These are phyloP conservation scores for Neurospora sp. DNA, from an alignment of 2,329 filamentous ascomycete species.

Conservation along the genomic window DNA sequence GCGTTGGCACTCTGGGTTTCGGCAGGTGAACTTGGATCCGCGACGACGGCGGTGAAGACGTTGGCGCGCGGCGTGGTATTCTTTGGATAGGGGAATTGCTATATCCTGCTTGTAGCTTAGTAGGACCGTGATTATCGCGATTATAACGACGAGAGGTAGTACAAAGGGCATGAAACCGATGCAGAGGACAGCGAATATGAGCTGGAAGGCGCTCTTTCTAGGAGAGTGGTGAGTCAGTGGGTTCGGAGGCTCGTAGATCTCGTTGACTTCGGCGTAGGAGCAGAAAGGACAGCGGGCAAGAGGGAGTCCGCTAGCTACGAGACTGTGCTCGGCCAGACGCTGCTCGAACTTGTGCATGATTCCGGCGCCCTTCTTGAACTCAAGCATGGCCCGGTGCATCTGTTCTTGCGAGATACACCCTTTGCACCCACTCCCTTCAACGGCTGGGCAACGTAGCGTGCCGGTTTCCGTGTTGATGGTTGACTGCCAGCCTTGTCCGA, in stretches of 20 bases:
- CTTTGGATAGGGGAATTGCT: constrained; percentile 29
- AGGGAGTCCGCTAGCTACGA: constrained; percentile 63
- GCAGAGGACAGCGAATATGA: constrained; percentile 41
- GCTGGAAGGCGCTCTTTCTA: constrained; percentile 33
- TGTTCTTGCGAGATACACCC: constrained; percentile 64
- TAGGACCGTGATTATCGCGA: constrained; percentile 24
- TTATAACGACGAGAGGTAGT: constrained; percentile 33
- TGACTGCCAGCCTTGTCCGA: constrained; percentile 83
- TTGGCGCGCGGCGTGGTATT: constrained; percentile 51
- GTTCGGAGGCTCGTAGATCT: constrained; percentile 50
- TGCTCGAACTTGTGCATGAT: constrained; percentile 68
- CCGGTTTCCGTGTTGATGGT: constrained; percentile 65
- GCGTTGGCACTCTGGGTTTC: constrained; percentile 55
- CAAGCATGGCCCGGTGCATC: constrained; percentile 61
- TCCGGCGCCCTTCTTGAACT: constrained; percentile 60
- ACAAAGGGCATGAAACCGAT: constrained; percentile 47
- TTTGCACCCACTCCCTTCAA: constrained; percentile 57
- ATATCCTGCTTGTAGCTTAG: constrained; percentile 33
- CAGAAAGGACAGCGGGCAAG: constrained; percentile 86
- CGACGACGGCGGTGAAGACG: constrained; percentile 62
- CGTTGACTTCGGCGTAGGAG: constrained; percentile 80
- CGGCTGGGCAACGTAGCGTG: constrained; percentile 75
- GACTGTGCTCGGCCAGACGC: constrained; percentile 64
- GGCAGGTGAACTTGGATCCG: constrained; percentile 70
- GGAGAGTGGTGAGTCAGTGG: not conserved